Base-by-base conservation (phyloP, 2,329 filamentous ascomycete genomes). In the Verticillium albo-atrum region DNA sequence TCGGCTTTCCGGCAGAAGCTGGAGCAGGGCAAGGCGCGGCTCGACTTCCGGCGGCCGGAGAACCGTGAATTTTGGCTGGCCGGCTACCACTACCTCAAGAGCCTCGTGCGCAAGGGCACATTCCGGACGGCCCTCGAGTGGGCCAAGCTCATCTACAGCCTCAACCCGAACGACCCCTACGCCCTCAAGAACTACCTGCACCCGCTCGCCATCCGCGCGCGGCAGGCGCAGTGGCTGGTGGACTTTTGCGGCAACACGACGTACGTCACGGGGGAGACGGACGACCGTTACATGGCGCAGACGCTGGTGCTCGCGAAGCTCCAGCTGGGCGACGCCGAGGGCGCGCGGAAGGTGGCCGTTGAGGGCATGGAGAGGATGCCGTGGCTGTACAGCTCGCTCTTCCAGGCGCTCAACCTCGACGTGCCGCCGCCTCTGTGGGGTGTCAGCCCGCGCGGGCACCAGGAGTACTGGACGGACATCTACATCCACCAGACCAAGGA, bases 1-100 rank as follows among this genome's bases (percentile, higher is more conserved):
- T 94, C 91, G 9, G 86, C 89, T 0, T 99, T 98, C 71, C 82
- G 88, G 7, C 85, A 85, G 59, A 88, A 89, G 63, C 75, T 99
- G 6, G 84, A 89, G 58, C 83, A 88, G 68, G 95, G 95, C 34
- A 87, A 87, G 65, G 93, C 92, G 6, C 84, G 91, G 17, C 77
- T 99, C 10, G 86, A 94, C 68, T 98, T 97, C 70, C 76, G 82
- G 23, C 82, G 91, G 37, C 88, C 89, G 0, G 93, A 96, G 72
- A 98, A 98, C 72, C 84, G 95, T 51, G 94, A 98, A 72, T 87
- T 99, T 64, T 97, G 91, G 88, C 85, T 98, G 35, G 90, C 92
- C 1, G 90, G 88, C 9, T 96, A 92, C 79, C 87, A 93, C 65
- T 97, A 97, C 68, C 89, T 98, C 67, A 86, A 85, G 66, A 95